Base-by-base conservation (phyloP, 1,139 yeast genomes). In the Candida dubliniensis region DNA sequence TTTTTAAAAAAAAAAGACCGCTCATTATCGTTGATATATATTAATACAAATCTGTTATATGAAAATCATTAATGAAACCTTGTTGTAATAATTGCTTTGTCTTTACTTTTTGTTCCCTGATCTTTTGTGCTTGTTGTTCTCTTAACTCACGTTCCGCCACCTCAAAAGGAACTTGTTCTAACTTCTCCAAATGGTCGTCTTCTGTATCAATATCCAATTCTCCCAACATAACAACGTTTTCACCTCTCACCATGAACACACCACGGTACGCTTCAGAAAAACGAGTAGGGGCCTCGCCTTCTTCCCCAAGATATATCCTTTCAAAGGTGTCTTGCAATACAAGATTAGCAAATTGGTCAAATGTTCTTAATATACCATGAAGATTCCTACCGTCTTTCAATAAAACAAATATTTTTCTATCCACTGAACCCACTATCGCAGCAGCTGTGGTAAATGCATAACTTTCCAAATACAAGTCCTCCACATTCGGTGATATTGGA, bases 391-490 rank as follows among this genome's bases (percentile, higher is more conserved):
- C 98, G 61, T 91, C 99, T 61, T 96, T 84, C 53, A 93, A 74
- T 40, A 89, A 77, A 8, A 90, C 96, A 56, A 89, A 84, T 34
- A 89, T 85, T 58, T 84, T 84, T 63, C 96, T 81, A 64, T 93
- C 98, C 15, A 93, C 96, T 14, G 95, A 85, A 25, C 96, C 96
- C 37, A 93, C 90, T 44, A 93, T 81, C 26, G 96, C 96, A 1
- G 98, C 98, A 0, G 98, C 96, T 1, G 99, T 93, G 43, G 98
- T 93, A 69, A 91, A 93, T 29, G 95, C 90, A 59, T 84, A 88
- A 52, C 95, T 76, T 57, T 79, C 83, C 48, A 79, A 66, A 58
- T 79, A 79, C 48, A 79, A 67, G 55, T 79, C 77, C 55, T 74
- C 77, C 18, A 71, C 78, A 45, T 71, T 69, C 42, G 72, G 69